Conservation (phyloP, 805 yeast species). For the Candida stauntonica region DNA sequence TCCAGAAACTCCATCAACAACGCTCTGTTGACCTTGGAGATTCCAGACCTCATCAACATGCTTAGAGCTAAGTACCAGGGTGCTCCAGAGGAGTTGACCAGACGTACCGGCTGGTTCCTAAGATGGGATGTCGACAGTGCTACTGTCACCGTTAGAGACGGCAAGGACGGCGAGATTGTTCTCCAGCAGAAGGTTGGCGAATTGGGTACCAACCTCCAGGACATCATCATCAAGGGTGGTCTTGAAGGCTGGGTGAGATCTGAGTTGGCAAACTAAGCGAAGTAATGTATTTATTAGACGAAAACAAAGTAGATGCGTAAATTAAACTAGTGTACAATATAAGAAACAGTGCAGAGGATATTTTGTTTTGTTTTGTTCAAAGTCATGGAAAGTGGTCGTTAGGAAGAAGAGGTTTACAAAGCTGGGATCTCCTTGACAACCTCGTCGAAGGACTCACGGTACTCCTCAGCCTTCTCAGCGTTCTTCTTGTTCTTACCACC, state of each 20-base stretch:
- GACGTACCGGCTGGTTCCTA: constrained; percentile 91
- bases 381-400: background rate
- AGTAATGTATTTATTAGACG: background rate
- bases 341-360: constrained; percentile 3
- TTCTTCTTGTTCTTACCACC: constrained; percentile 79
- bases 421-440: constrained; percentile 80
- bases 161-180: constrained; percentile 47
- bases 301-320: background rate
- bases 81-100: constrained; percentile 65
- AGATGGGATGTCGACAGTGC: constrained; percentile 91
- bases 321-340: constrained; percentile 10
- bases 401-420: background rate
- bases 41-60: constrained; percentile 78
- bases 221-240: constrained; percentile 95
- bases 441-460: constrained; percentile 90
- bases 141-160: constrained; percentile 72
- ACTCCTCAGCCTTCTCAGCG: constrained; percentile 72
- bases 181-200: constrained; percentile 90
- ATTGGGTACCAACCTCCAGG: constrained; percentile 91
- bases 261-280: constrained; percentile 40
- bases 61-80: constrained; percentile 64
- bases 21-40: constrained; percentile 88
- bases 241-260: constrained; percentile 96
- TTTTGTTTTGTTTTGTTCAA: too few species aligned
- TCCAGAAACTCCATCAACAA: constrained; percentile 95